Evolutionary conservation across 2,329 filamentous ascomycete genomes (phyloP), one percentile per base, ranked within the genome.

Genomic region (Epichloe sibirici): DNA sequence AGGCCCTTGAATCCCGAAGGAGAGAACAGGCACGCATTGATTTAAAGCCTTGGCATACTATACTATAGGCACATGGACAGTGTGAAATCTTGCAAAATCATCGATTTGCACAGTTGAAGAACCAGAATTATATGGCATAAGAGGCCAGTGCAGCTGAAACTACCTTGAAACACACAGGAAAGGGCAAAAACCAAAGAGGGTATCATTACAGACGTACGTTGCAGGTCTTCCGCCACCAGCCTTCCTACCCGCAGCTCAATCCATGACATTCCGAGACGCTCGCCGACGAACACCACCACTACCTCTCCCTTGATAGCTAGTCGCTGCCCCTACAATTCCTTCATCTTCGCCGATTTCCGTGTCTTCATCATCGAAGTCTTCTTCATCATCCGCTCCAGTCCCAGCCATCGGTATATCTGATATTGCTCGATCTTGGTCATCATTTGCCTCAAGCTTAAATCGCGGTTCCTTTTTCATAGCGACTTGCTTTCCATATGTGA

Each of bases 261-360:
- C 61, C 44, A 56, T 37, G 5, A 35, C 50, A 15, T 56, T 59
- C 7, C 62, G 64, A 11, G 65, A 68, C 25, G 54, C 51, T 48
- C 69, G 61, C 42, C 62, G 62, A 42, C 69, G 65, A 21, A 69
- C 54, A 25, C 58, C 64, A 11, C 59, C 59, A 13, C 59, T 58
- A 2, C 66, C 65, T 38, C 63, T 67, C 42, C 73, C 71, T 55
- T 70, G 72, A 54, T 69, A 75, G 55, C 78, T 80, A 28, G 79
- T 82, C 3, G 79, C 79, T 53, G 77, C 62, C 0, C 77, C 78
- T 17, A 71, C 75, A 58, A 77, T 74, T 8, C 66, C 67, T 37
- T 54, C 63, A 31, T 59, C 58, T 38, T 53, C 59, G 38, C 52
- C 60, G 11, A 59, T 58, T 21, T 58, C 58, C 34, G 63, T 61